Evolutionary conservation across 345 rosid species (phyloP).

Genomic region (Noccaea bulbosa): DNA sequence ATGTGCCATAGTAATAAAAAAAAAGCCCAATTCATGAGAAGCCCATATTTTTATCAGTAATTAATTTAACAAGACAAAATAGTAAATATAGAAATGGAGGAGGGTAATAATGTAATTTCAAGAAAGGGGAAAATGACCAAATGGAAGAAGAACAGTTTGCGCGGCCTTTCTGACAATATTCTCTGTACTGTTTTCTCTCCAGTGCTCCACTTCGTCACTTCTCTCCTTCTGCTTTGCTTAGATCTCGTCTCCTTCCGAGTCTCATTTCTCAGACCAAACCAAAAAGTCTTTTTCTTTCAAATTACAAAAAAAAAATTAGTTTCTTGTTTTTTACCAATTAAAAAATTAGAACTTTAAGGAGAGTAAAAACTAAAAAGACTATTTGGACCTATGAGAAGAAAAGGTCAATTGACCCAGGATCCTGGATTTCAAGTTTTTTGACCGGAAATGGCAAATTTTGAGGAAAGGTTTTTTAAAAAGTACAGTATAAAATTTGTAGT

Average conservation of each 20-base stretch:
- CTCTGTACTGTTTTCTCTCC: conserved; percentile 47
- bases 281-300: neutral
- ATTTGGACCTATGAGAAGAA: conserved; percentile 16
- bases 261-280: conserved; percentile 10
- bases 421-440: conserved; percentile 26
- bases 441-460: conserved; percentile 11
- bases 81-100: neutral
- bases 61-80: neutral
- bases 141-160: conserved; percentile 31
- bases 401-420: conserved; percentile 27
- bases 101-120: conserved; percentile 31
- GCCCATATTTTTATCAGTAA: neutral
- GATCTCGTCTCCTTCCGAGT: neutral
- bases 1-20: too few species aligned
- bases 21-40: conserved; percentile 1
- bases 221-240: conserved; percentile 4
- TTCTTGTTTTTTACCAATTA: neutral
- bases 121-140: conserved; percentile 10
- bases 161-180: conserved; percentile 72
- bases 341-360: neutral
- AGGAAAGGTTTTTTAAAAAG: conserved; percentile 15
- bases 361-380: conserved; percentile 21
- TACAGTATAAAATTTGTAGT: neutral
- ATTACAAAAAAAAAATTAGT: neutral
- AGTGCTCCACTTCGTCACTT: conserved; percentile 26